A percentile compares a stretch with the other conserved stretches of the same genome.
These are phyloP conservation scores for Colletotrichum costaricense DNA, from an alignment of 2,329 filamentous ascomycete genomes.

Conservation along the genomic window DNA sequence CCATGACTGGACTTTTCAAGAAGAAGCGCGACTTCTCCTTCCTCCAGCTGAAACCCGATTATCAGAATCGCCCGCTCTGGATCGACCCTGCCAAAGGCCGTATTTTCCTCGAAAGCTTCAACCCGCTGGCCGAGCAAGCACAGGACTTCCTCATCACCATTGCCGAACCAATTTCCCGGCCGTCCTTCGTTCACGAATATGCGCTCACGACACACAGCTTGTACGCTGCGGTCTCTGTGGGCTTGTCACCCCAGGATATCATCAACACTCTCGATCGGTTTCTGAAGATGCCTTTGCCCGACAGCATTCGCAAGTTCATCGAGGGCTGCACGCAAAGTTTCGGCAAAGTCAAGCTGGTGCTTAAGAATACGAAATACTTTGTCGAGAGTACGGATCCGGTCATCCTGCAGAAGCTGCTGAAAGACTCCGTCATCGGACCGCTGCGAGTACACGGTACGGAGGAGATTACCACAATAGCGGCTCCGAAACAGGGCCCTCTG, in stretches of 20 bases:
- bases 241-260: constrained; percentile 89
- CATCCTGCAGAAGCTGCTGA: constrained; percentile 87
- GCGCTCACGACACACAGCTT: constrained; percentile 90
- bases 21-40: constrained; percentile 79
- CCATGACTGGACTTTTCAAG: constrained; percentile 46
- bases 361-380: constrained; percentile 95
- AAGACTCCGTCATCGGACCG: constrained; percentile 84
- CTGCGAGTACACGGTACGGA: constrained; percentile 78
- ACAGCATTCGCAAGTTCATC: constrained; percentile 84
- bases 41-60: constrained; percentile 86
- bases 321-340: constrained; percentile 86
- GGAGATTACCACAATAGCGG: constrained; percentile 82
- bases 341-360: constrained; percentile 93
- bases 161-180: constrained; percentile 90
- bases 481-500: constrained; percentile 86
- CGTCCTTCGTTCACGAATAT: constrained; percentile 94
- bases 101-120: constrained; percentile 95
- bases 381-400: constrained; percentile 91
- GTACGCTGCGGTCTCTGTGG: constrained; percentile 95
- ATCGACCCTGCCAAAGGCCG: constrained; percentile 88
- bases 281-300: constrained; percentile 87
- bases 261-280: constrained; percentile 89
- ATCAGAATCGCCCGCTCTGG: constrained; percentile 91
- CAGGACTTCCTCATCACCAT: constrained; percentile 97
- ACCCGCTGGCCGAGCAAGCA: constrained; percentile 84